phyloP scores from a whole-genome alignment of 768 basidiomycete species.

The Panellus pusillus region DNA sequence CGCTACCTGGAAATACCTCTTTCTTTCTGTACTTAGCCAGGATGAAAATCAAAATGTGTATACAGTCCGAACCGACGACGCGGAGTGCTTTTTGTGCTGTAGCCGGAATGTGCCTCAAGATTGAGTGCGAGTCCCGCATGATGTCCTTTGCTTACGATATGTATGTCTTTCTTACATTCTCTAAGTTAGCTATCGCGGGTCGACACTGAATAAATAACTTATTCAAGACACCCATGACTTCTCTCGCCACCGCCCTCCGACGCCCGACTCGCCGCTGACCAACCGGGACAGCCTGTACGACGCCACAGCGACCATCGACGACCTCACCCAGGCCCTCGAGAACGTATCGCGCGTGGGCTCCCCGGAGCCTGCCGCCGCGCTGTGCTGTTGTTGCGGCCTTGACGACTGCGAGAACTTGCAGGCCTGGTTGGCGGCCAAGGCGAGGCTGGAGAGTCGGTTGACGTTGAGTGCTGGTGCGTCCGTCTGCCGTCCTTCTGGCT shows the following conservation, averaged over 20 bases:
- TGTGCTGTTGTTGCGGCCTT: conserved; percentile 65
- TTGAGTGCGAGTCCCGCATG: too few species aligned
- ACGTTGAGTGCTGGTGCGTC: conserved; percentile 81
- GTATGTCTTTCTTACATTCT: not conserved
- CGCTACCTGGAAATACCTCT: not conserved
- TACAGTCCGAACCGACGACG: too few species aligned
- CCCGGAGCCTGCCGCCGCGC: conserved; percentile 58
- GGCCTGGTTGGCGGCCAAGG: conserved; percentile 64
- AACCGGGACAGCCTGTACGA: conserved; percentile 46
- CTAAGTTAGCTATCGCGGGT: too few species aligned
- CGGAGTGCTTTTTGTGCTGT: too few species aligned
- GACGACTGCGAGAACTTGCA: conserved; percentile 66
- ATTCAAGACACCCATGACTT: conserved; percentile 6
- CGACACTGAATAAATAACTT: not conserved
- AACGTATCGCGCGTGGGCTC: conserved; percentile 73
- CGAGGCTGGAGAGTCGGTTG: conserved; percentile 72
- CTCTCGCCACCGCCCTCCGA: conserved; percentile 33
- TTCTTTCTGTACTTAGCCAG: too few species aligned
- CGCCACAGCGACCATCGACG: conserved; percentile 69
- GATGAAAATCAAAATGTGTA: too few species aligned
- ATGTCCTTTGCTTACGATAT: conserved; percentile 10
- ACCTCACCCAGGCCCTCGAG: conserved; percentile 70
- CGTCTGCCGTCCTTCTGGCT: not conserved
- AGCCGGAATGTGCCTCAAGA: too few species aligned
- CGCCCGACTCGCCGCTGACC: conserved; percentile 52